These are phyloP conservation scores for Xylariaceae sp. DNA, from an alignment of 2,329 filamentous ascomycete species.

Conservation along the genomic window DNA sequence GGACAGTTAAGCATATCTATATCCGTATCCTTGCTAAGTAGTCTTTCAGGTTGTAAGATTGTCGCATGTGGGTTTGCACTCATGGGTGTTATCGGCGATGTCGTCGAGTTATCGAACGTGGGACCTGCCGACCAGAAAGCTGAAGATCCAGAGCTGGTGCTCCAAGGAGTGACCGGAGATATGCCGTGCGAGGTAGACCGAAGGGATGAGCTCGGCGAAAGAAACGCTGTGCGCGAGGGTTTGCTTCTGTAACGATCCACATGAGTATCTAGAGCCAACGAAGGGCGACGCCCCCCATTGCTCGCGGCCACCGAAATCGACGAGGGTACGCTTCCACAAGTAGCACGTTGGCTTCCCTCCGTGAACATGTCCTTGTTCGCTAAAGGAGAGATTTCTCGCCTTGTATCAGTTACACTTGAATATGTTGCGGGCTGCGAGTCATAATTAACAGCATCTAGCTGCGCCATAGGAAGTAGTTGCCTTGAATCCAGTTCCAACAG, in stretches of 20 bases:
- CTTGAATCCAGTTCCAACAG: conserved; percentile 53
- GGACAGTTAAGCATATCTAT: conserved; percentile 24
- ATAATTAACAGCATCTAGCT: conserved; percentile 30
- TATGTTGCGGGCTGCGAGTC: conserved; percentile 11
- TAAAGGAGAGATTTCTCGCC: too few relatives aligned
- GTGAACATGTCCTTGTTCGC: background rate
- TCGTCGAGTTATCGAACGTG: conserved; percentile 42
- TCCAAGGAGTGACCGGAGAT: conserved; percentile 48
- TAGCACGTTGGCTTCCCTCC: background rate
- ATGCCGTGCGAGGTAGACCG: conserved; percentile 39
- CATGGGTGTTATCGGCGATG: conserved; percentile 44
- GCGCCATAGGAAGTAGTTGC: conserved; percentile 35
- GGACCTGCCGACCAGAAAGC: conserved; percentile 40
- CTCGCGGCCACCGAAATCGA: conserved; percentile 6
- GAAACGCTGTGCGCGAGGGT: conserved; percentile 21
- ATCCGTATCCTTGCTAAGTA: conserved; percentile 24
- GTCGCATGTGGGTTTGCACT: conserved; percentile 29
- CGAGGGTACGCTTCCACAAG: conserved; percentile 10
- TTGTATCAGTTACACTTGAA: too few relatives aligned
- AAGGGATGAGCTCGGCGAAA: conserved; percentile 35
- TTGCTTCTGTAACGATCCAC: conserved; percentile 26
- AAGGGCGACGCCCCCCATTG: conserved; percentile 24
- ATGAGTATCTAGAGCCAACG: conserved; percentile 31
- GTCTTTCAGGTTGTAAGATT: conserved; percentile 27
- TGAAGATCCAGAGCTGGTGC: conserved; percentile 26